Base-by-base conservation (phyloP, 345 rosid genomes). In the Hevea brasiliensis region DNA sequence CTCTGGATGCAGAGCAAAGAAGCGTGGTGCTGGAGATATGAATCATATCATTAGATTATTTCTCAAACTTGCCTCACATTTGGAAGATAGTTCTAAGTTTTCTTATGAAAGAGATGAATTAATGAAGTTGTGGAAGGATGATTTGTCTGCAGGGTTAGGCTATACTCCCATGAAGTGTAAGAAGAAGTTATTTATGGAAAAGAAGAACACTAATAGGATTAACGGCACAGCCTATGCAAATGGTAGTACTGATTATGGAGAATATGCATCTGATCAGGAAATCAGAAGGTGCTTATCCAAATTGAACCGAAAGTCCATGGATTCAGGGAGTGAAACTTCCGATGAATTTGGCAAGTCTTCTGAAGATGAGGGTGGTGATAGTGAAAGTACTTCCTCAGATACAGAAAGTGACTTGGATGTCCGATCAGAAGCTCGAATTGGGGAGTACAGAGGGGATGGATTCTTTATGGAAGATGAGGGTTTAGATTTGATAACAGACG, bases 311-410 rank as follows among this genome's bases (percentile, higher is more conserved):
- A 96, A 77, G 80, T 89, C 97, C 13, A 77, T 93, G 82, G 87
- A 86, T 76, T 93, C 99, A 4, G 98, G 86, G 80, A 90, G 90
- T 81, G 99, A 96, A 80, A 89, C 98, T 80, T 93, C 99, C 73
- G 92, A 91, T 75, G 97, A 89, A 44, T 73, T 81, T 72, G 89
- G 79, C 40, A 80, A 72, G 67, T 90, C 91, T 62, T 91, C 96
- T 79, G 94, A 79, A 65, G 84, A 82, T 81, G 91, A 85, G 61
- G 84, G 81, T 78, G 86, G 87, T 79, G 90, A 82, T 61, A 77
- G 86, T 77, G 94, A 81, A 62, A 88, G 89, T 83, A 86, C 96
- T 73, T 83, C 82, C 45, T 92, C 99, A 56, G 97, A 86, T 75
- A 83, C 97, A 51, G 99, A 96, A 80, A 96, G 97, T 75, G 99